Percentiles rank a stretch among this genome's conserved stretches.
Conservation (phyloP, 306 rosid genomes). For the Dalbergia cochinchinensis region DNA sequence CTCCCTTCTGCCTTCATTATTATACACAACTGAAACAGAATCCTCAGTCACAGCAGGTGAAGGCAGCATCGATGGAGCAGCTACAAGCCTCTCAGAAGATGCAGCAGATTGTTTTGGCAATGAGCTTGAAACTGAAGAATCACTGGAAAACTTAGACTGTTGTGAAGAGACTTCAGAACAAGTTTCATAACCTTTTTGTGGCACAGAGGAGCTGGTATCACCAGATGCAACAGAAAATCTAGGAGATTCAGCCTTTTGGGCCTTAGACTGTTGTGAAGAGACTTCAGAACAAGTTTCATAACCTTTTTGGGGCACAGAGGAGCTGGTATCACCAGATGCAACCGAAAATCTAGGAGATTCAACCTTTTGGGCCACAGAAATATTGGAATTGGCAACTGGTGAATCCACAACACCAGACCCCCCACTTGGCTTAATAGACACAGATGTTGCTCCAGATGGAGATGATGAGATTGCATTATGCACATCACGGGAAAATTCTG, state of each 20-base stretch:
- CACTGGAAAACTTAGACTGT: slow-evolving; percentile 51
- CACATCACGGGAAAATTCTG: slow-evolving; percentile 61
- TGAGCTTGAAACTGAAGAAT: slow-evolving; percentile 45
- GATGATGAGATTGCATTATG: slow-evolving; percentile 52
- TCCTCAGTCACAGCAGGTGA: slow-evolving; percentile 51
- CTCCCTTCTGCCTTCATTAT: slow-evolving; percentile 57
- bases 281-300: slow-evolving; percentile 47
- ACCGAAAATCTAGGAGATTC: slow-evolving; percentile 56
- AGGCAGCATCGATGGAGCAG: slow-evolving; percentile 43
- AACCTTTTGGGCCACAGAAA: slow-evolving; percentile 52
- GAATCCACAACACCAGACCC: slow-evolving; percentile 53
- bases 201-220: slow-evolving; percentile 49
- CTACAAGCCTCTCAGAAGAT: slow-evolving; percentile 51
- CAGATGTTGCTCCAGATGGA: slow-evolving; percentile 54
- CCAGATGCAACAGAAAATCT: slow-evolving; percentile 51
- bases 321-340: slow-evolving; percentile 52
- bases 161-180: slow-evolving; percentile 44
- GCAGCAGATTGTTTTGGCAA: slow-evolving; percentile 50
- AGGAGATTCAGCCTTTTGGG: slow-evolving; percentile 60
- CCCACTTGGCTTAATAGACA: slow-evolving; percentile 60
- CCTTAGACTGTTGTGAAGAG: slow-evolving; percentile 47
- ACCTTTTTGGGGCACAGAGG: slow-evolving; percentile 53
- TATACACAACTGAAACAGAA: slow-evolving; percentile 48
- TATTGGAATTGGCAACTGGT: slow-evolving; percentile 49
- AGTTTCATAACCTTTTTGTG: slow-evolving; percentile 53